Conservation (phyloP, 352 stramenopile species). For the Pythium graminicola region DNA sequence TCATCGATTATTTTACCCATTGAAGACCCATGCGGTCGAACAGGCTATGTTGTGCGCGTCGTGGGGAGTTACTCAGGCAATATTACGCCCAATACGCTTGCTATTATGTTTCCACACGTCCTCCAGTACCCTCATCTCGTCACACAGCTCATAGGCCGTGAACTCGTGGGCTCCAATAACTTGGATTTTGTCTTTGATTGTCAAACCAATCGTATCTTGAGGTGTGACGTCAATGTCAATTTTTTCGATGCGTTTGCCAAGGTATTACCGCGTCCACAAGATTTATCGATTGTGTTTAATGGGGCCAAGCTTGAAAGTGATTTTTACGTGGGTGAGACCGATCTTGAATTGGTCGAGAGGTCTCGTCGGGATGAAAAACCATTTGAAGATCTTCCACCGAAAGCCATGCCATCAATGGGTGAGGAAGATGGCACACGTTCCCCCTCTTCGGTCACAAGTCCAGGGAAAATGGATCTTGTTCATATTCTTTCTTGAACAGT, state of each 20-base stretch:
- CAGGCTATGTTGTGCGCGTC: constrained; percentile 7
- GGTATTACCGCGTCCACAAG: constrained; percentile 5
- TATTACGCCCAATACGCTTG: constrained; percentile 8
- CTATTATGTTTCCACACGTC: constrained; percentile 20
- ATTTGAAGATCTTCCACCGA: neutral
- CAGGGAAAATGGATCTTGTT: constrained; percentile 10
- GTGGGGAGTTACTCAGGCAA: neutral
- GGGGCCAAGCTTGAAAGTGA: constrained; percentile 15
- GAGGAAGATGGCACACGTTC: too few relatives aligned
- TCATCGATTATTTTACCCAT: constrained; percentile 5
- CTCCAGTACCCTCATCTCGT: neutral
- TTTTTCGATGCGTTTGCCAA: constrained; percentile 13
- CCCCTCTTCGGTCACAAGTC: too few relatives aligned
- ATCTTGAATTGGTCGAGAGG: neutral
- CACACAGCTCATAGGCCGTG: neutral
- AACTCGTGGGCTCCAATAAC: constrained; percentile 3
- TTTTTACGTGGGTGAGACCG: constrained; percentile 13
- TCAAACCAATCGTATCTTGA: constrained; percentile 2
- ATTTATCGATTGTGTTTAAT: constrained; percentile 12
- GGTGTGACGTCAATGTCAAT: constrained; percentile 14
- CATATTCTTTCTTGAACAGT: constrained; percentile 18
- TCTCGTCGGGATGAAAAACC: neutral
- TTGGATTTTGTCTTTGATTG: constrained; percentile 20
- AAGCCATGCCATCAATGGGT: neutral
- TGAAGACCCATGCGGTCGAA: constrained; percentile 6